Percentiles rank a stretch among this genome's conserved stretches.
phyloP scores from a whole-genome alignment of 1,284 basidiomycete genomes.

The Bjerkandera adusta region DNA sequence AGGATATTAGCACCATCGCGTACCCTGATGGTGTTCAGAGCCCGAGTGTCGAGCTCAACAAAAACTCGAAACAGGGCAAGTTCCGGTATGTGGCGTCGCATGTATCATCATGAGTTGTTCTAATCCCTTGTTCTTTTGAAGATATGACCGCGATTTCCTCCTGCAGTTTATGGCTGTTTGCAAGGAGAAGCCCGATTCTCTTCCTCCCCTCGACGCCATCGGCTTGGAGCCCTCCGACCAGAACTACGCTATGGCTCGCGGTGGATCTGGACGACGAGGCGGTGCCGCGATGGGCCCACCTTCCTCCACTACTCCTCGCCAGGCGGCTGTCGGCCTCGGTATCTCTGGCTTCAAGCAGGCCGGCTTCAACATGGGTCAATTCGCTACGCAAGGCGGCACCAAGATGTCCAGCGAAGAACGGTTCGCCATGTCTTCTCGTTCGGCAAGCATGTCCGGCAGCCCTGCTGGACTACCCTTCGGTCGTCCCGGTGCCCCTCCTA shows the following conservation, averaged over 20 bases:
- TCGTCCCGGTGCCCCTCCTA: slow-evolving; percentile 45
- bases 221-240: slow-evolving; percentile 82
- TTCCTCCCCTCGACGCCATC: slow-evolving; percentile 89
- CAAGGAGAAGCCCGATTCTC: slow-evolving; percentile 89
- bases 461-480: slow-evolving; percentile 44
- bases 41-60: slow-evolving; percentile 85
- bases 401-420: slow-evolving; percentile 76
- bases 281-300: slow-evolving; percentile 38
- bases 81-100: slow-evolving; percentile 61
- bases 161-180: slow-evolving; percentile 96
- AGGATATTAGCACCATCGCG: slow-evolving; percentile 74
- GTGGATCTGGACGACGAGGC: slow-evolving; percentile 59
- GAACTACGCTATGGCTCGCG: slow-evolving; percentile 51
- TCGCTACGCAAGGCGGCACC: slow-evolving; percentile 47
- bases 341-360: slow-evolving; percentile 45
- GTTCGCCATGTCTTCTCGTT: slow-evolving; percentile 49
- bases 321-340: slow-evolving; percentile 57
- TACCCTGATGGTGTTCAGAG: slow-evolving; percentile 88
- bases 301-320: slow-evolving; percentile 37
- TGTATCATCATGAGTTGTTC: slow-evolving; percentile 7
- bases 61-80: slow-evolving; percentile 82
- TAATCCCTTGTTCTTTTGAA: slow-evolving; percentile 26
- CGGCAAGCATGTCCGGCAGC: slow-evolving; percentile 34
- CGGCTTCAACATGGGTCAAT: slow-evolving; percentile 74
- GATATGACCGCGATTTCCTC: slow-evolving; percentile 97